Conservation (phyloP, 2,329 filamentous ascomycete genomes). For the Fusarium sp. region DNA sequence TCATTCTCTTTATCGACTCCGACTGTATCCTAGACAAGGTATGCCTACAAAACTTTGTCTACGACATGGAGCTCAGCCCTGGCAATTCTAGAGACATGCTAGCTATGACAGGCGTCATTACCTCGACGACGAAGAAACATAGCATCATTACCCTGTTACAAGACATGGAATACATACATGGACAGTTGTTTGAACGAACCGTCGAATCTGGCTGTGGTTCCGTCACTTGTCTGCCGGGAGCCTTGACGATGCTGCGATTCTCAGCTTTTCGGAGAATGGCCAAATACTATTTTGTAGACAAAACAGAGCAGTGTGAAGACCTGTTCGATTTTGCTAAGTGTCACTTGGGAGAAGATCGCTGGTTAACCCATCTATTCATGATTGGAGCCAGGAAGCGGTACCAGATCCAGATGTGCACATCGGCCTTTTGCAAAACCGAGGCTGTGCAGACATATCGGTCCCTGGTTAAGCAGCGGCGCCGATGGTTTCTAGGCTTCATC, state of each 20-base stretch:
- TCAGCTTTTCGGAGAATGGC: constrained; percentile 97
- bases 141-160: constrained; percentile 91
- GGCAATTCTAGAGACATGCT: constrained; percentile 92
- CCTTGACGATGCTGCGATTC: constrained; percentile 94
- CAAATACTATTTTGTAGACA: constrained; percentile 98
- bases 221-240: constrained; percentile 93
- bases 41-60: constrained; percentile 97
- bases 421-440: constrained; percentile 97
- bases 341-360: constrained; percentile 93
- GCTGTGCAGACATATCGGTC: constrained; percentile 88
- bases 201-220: constrained; percentile 94
- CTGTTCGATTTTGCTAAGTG: constrained; percentile 97
- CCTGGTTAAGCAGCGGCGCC: constrained; percentile 89
- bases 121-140: constrained; percentile 87
- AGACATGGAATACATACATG: constrained; percentile 98
- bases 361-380: constrained; percentile 99
- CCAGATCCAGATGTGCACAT: constrained; percentile 97
- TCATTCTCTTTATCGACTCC: constrained; percentile 96
- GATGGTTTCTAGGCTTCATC: constrained; percentile 97
- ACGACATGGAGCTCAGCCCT: constrained; percentile 97
- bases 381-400: constrained; percentile 91
- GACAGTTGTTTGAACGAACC: constrained; percentile 93
- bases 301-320: constrained; percentile 93
- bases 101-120: constrained; percentile 97
- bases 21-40: constrained; percentile 92